These are phyloP conservation scores for Tricholoma flavovirens DNA, from an alignment of 768 basidiomycete genomes.

Conservation along the genomic window DNA sequence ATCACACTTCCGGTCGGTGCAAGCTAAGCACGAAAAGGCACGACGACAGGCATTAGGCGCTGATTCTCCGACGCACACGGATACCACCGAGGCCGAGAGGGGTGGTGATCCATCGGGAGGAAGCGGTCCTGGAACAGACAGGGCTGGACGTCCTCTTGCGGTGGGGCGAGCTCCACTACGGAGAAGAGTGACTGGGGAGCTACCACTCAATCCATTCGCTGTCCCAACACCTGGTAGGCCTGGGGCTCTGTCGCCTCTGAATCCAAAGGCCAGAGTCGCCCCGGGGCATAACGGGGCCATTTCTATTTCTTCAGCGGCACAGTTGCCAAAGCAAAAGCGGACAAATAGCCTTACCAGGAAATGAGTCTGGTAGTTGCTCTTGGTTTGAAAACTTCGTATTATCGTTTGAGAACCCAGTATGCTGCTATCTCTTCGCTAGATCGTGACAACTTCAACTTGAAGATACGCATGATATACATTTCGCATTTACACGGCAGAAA, in stretches of 20 bases:
- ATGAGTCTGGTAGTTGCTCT: constrained; percentile 3
- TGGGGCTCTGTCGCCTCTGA: constrained; percentile 64
- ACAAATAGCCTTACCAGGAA: constrained; percentile 35
- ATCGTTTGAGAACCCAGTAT: constrained; percentile 4
- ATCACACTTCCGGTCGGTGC: constrained; percentile 85
- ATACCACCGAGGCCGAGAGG: constrained; percentile 42
- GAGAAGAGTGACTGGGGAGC: constrained; percentile 58
- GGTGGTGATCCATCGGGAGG: constrained; percentile 22
- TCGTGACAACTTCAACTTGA: neutral
- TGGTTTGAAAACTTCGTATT: neutral
- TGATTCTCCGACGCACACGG: constrained; percentile 49
- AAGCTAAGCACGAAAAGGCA: constrained; percentile 88
- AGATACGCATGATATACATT: neutral
- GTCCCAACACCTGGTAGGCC: constrained; percentile 28
- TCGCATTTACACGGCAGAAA: constrained; percentile 17
- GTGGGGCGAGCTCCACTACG: constrained; percentile 44
- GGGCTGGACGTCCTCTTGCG: constrained; percentile 20
- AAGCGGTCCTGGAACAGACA: constrained; percentile 16
- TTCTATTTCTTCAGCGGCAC: constrained; percentile 12
- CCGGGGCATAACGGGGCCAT: constrained; percentile 27
- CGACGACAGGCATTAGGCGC: constrained; percentile 71
- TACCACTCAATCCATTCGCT: constrained; percentile 23
- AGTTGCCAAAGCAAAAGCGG: constrained; percentile 36
- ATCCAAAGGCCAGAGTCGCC: constrained; percentile 56
- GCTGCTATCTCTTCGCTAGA: constrained; percentile 5